These are phyloP conservation scores for Lactifluus pinguis DNA, from an alignment of 768 basidiomycete genomes.

Conservation along the genomic window DNA sequence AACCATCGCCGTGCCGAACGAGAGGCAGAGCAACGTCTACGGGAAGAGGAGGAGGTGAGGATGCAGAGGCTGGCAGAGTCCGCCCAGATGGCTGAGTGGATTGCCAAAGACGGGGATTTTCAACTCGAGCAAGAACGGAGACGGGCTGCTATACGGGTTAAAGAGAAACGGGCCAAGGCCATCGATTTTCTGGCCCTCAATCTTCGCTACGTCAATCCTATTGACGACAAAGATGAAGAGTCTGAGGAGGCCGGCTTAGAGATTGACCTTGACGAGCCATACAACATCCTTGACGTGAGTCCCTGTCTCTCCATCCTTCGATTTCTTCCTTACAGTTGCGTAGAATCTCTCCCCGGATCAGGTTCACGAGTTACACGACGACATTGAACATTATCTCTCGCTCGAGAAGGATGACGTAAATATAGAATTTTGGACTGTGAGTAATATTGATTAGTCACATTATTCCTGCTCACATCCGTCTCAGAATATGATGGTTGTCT, in stretches of 20 bases:
- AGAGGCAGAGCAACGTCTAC: conserved; percentile 76
- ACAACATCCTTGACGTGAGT: conserved; percentile 91
- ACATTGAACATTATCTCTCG: conserved; percentile 85
- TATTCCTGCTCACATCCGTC: neutral
- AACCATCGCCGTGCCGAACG: conserved; percentile 87
- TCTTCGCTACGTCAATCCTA: conserved; percentile 79
- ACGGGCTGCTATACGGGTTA: conserved; percentile 87
- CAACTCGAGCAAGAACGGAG: conserved; percentile 89
- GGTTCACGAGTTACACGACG: conserved; percentile 87
- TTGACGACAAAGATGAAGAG: conserved; percentile 56
- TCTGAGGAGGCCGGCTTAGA: conserved; percentile 84
- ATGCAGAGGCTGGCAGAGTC: conserved; percentile 89
- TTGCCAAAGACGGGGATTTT: conserved; percentile 94
- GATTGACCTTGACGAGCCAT: conserved; percentile 97
- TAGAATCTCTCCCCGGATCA: conserved; percentile 82
- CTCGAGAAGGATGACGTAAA: conserved; percentile 79
- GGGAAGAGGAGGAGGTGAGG: conserved; percentile 88
- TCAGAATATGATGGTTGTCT: conserved; percentile 96
- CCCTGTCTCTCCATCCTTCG: neutral
- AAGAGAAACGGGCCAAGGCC: conserved; percentile 97
- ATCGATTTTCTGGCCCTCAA: conserved; percentile 96
- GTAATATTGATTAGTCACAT: conserved; percentile 20
- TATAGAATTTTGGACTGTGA: conserved; percentile 95
- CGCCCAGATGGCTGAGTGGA: conserved; percentile 97
- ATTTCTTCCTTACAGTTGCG: conserved; percentile 3